Evolutionary conservation across 2,329 filamentous ascomycete genomes (phyloP).

Genomic region (Fusarium sp.): DNA sequence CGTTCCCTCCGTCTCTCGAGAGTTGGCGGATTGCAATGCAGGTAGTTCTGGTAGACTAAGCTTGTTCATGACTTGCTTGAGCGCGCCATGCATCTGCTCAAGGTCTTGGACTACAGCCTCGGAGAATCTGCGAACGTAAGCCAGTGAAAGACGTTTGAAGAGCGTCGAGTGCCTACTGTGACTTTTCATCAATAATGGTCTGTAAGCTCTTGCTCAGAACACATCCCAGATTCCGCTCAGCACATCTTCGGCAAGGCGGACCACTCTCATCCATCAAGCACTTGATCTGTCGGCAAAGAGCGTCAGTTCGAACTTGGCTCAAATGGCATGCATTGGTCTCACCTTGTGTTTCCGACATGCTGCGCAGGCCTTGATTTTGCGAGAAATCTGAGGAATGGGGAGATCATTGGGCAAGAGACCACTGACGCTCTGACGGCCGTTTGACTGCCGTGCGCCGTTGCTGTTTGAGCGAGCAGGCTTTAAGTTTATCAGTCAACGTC

Average conservation of each 20-base stretch:
- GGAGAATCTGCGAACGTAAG: constrained; percentile 1
- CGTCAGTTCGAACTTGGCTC: neutral
- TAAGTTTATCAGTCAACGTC: constrained; percentile 20
- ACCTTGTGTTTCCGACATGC: constrained; percentile 61
- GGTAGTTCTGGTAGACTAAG: constrained; percentile 46
- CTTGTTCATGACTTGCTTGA: constrained; percentile 47
- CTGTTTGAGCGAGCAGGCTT: constrained; percentile 36
- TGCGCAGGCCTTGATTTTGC: constrained; percentile 60
- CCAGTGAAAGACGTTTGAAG: neutral
- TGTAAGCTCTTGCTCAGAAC: constrained; percentile 60
- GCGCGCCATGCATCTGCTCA: constrained; percentile 46
- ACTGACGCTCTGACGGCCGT: constrained; percentile 39
- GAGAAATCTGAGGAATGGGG: constrained; percentile 54
- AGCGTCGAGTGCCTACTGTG: constrained; percentile 47
- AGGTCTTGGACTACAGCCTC: constrained; percentile 46
- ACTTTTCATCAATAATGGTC: constrained; percentile 59
- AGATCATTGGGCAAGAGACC: constrained; percentile 32
- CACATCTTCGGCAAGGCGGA: constrained; percentile 57
- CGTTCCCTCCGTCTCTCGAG: constrained; percentile 42
- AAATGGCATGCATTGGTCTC: neutral
- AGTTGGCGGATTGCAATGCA: constrained; percentile 40
- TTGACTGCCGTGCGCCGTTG: constrained; percentile 32
- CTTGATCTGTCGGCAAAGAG: constrained; percentile 52
- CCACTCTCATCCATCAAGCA: constrained; percentile 60
- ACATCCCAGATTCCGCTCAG: constrained; percentile 56